A percentile compares a stretch with the other conserved stretches of the same genome.
Conservation (phyloP, 2,329 filamentous ascomycete genomes). For the Rhynchosporium secalis region DNA sequence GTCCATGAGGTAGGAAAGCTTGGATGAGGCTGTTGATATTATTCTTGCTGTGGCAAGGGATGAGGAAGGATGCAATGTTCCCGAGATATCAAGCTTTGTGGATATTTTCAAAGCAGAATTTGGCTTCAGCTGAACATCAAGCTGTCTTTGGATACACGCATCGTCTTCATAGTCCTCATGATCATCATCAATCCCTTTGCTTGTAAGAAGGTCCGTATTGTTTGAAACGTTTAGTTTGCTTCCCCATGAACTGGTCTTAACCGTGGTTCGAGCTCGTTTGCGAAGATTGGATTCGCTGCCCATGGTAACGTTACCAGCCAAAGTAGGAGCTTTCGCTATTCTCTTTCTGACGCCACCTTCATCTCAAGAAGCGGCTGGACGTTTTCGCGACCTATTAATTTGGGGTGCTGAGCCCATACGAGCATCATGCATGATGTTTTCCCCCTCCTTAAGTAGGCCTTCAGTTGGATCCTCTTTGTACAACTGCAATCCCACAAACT, state of each 20-base stretch:
- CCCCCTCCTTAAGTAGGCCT: slow-evolving; percentile 28
- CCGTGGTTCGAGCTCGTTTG: slow-evolving; percentile 21
- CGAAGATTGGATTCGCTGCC: slow-evolving; percentile 26
- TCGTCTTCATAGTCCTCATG: neutral
- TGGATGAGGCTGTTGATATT: slow-evolving; percentile 80
- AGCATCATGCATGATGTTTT: slow-evolving; percentile 27
- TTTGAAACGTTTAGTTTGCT: neutral
- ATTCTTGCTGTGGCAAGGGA: slow-evolving; percentile 46
- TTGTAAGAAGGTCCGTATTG: neutral
- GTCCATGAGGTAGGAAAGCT: slow-evolving; percentile 82
- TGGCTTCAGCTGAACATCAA: slow-evolving; percentile 12
- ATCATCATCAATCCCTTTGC: neutral
- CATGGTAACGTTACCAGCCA: slow-evolving; percentile 32
- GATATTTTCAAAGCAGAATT: slow-evolving; percentile 29
- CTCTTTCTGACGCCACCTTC: slow-evolving; percentile 18
- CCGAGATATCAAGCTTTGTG: slow-evolving; percentile 29
- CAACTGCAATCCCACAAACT: slow-evolving; percentile 46
- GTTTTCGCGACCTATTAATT: slow-evolving; percentile 5
- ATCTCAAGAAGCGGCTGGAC: slow-evolving; percentile 13
- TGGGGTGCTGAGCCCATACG: slow-evolving; percentile 5
- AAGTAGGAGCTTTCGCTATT: slow-evolving; percentile 15
- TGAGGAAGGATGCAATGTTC: slow-evolving; percentile 25
- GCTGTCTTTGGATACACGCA: neutral
- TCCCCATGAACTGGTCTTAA: neutral
- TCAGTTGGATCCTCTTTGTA: slow-evolving; percentile 29